Percentiles rank a stretch among this genome's conserved stretches.
These are phyloP conservation scores for Selenicereus undatus DNA, from an alignment of 148 eudicot genomes.

Conservation along the genomic window DNA sequence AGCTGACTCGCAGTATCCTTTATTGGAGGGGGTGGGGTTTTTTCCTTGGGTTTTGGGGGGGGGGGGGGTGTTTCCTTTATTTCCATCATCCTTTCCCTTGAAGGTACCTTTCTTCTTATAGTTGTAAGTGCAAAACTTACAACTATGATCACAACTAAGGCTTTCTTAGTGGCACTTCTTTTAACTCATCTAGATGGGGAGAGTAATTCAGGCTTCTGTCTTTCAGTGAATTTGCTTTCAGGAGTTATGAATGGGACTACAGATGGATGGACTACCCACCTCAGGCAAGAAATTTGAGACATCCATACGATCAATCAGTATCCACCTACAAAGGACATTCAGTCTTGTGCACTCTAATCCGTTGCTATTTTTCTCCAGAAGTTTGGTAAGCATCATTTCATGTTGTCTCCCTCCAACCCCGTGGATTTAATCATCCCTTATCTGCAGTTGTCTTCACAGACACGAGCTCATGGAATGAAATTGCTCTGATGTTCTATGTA, in stretches of 20 bases:
- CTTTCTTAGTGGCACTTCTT: neutral
- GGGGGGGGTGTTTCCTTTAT: neutral
- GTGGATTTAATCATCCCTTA: neutral
- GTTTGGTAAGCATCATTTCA: constrained; percentile 38
- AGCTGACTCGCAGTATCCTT: neutral
- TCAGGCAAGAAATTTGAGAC: constrained; percentile 37
- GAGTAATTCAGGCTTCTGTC: constrained; percentile 2
- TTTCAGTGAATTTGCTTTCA: constrained; percentile 29
- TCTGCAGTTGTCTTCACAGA: neutral
- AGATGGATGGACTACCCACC: constrained; percentile 78
- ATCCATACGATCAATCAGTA: constrained; percentile 66
- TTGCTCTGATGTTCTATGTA: no score
- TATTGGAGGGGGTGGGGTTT: neutral
- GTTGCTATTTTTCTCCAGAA: constrained; percentile 86
- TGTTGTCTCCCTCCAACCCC: neutral
- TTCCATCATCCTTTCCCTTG: neutral
- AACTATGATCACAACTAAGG: no score
- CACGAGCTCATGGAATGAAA: neutral
- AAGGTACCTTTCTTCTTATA: neutral
- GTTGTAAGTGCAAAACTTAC: neutral
- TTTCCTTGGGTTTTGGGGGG: neutral
- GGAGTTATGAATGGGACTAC: constrained; percentile 65
- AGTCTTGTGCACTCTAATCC: constrained; percentile 79
- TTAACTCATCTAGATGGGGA: neutral
- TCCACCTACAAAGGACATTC: constrained; percentile 75